Base-by-base conservation (phyloP, 2,329 filamentous ascomycete species). In the Sclerotinia sclerotiorum region DNA sequence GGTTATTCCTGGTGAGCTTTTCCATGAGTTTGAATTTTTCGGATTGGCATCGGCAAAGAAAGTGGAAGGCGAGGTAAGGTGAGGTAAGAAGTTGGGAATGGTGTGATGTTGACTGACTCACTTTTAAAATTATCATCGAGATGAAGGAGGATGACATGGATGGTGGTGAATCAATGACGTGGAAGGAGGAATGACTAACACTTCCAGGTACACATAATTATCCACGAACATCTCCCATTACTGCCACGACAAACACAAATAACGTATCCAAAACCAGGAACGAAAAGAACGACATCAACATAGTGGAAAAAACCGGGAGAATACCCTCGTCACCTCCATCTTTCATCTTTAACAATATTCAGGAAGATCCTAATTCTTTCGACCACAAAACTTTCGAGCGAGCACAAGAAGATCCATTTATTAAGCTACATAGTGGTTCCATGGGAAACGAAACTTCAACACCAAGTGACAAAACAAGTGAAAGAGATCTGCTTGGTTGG, bases 1-100 rank as follows among this genome's bases (percentile, higher is more conserved):
- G 13, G 46, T 62, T 51, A 62, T 62, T 62, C 58, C 58, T 62
- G 58, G 58, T 62, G 58, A 62, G 58, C 35, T 17, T n/a, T 32
- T 6, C 7, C 21, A 6, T 42, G 39, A 42, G 2, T 35, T 35
- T 35, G 19, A 17, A 3, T 4, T n/a, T 10, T 55, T 6, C 11
- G 13, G 5, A 15, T 35, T 55, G 6, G 2, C 7, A 0, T 3
- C 21, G 24, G 19, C 5, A 6, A 24, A 15, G 8, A 5, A 15
- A 21, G 44, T n/a, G 6, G 3, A 29, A 11, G 2, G 5, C 15
- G 3, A 62, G 7, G n/a, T 48, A 1, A 19, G 56, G 13, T 19
- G 13, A 27, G 27, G 6, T 54, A 2, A 17, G 5, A 7, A 10
- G 7, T 21, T 8, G 17, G 3, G 29, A 19, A 11, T 32, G 24